Conservation (phyloP, 768 basidiomycete genomes). For the Tricholoma sp. region DNA sequence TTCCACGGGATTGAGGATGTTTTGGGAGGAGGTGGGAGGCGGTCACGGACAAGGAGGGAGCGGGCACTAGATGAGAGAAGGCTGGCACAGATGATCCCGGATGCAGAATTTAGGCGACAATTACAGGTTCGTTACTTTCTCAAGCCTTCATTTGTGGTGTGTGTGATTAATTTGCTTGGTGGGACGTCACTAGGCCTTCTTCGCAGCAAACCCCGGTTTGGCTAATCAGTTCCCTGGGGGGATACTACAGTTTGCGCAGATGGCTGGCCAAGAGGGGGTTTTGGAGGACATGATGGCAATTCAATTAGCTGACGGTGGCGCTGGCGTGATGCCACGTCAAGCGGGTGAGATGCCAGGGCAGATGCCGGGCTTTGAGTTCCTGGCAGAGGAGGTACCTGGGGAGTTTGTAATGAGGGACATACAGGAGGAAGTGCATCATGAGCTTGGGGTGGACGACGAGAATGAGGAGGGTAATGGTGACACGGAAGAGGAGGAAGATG, state of each 20-base stretch:
- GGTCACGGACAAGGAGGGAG: slow-evolving; percentile 35
- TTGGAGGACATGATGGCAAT: slow-evolving; percentile 36
- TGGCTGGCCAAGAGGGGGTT: slow-evolving; percentile 55
- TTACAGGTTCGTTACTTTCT: slow-evolving; percentile 21
- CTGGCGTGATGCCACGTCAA: slow-evolving; percentile 17
- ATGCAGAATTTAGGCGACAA: slow-evolving; percentile 51
- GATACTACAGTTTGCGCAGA: slow-evolving; percentile 55
- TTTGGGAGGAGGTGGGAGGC: slow-evolving; percentile 20
- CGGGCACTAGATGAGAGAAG: slow-evolving; percentile 44
- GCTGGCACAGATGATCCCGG: slow-evolving; percentile 54
- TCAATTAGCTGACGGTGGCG: slow-evolving; percentile 39
- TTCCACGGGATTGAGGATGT: slow-evolving; percentile 62
- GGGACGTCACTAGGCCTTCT: slow-evolving; percentile 35
- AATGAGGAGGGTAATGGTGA: slow-evolving; percentile 27
- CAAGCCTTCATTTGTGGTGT: not conserved
- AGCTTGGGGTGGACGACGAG: slow-evolving; percentile 10
- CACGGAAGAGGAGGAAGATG: slow-evolving; percentile 28
- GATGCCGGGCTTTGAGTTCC: slow-evolving; percentile 30
- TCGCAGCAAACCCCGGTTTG: slow-evolving; percentile 51
- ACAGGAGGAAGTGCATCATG: not conserved
- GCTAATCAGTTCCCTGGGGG: slow-evolving; percentile 60
- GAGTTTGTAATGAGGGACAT: not conserved
- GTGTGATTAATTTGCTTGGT: not conserved
- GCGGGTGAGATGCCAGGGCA: slow-evolving; percentile 45
- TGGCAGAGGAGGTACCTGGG: slow-evolving; percentile 3